Conservation (phyloP, 2,329 filamentous ascomycete species). For the Clathrospora elynae region DNA sequence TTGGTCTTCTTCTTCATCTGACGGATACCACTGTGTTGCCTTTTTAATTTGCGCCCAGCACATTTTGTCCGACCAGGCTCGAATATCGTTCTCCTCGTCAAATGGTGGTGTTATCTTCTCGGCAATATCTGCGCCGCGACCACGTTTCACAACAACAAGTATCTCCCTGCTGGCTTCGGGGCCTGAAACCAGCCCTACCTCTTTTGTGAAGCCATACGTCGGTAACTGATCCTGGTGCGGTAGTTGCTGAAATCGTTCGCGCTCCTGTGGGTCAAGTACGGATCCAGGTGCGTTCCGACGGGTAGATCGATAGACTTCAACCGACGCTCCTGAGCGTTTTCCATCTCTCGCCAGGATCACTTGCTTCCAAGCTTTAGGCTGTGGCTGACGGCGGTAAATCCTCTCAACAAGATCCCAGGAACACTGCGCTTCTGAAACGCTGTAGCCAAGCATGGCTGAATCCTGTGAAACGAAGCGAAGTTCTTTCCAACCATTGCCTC, state of each 20-base stretch:
- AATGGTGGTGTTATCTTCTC: no score
- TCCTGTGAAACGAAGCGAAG: constrained; percentile 18
- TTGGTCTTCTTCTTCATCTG: no score
- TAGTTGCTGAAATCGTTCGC: constrained; percentile 13
- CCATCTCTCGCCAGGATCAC: constrained; percentile 10
- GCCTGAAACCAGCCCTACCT: constrained; percentile 16
- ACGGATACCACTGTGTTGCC: no score
- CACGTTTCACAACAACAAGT: constrained; percentile 19
- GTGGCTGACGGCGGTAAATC: constrained; percentile 18
- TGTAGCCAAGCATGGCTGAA: constrained; percentile 22
- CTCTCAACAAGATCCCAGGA: constrained; percentile 18
- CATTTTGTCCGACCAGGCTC: no score
- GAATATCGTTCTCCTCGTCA: no score
- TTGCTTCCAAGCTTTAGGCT: constrained; percentile 17
- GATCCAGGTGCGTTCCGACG: constrained; percentile 14
- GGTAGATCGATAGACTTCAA: constrained; percentile 14
- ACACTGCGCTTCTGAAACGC: constrained; percentile 16
- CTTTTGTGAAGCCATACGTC: constrained; percentile 15
- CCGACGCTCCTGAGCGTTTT: constrained; percentile 12
- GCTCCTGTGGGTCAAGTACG: constrained; percentile 11
- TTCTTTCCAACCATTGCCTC: constrained; percentile 23
- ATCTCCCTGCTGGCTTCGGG: constrained; percentile 13
- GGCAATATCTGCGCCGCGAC: constrained; percentile 8
- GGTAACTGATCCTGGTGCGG: constrained; percentile 9
- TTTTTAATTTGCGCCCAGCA: no score